phyloP scores from a whole-genome alignment of 805 yeast species.

The Hanseniaspora guilliermondii region DNA sequence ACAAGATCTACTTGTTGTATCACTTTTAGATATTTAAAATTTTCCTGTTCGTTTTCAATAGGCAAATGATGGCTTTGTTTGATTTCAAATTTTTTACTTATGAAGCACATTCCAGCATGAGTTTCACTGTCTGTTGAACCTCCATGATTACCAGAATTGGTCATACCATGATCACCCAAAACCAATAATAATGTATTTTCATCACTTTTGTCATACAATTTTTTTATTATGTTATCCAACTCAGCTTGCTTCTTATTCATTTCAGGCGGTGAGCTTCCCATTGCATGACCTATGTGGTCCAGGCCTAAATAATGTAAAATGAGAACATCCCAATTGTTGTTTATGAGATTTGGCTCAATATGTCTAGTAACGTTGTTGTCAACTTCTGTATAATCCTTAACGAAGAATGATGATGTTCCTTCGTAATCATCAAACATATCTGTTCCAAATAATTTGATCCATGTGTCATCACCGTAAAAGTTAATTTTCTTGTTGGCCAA shows the following conservation, averaged over 20 bases:
- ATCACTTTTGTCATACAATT: constrained; percentile 36
- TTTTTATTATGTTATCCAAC: constrained; percentile 59
- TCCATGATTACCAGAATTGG: constrained; percentile 90
- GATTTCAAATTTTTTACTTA: constrained; percentile 46
- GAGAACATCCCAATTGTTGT: constrained; percentile 62
- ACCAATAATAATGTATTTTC: constrained; percentile 55
- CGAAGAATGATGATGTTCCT: constrained; percentile 89
- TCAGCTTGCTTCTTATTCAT: constrained; percentile 78
- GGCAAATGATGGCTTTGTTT: constrained; percentile 20
- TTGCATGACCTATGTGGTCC: constrained; percentile 96
- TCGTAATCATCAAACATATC: constrained; percentile 49
- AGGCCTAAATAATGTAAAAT: constrained; percentile 84
- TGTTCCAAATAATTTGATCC: constrained; percentile 79
- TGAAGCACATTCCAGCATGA: constrained; percentile 62
- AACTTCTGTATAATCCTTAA: constrained; percentile 87
- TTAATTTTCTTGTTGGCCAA: constrained; percentile 35
- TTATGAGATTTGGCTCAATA: constrained; percentile 28
- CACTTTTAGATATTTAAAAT: constrained; percentile 41
- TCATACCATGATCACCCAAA: constrained; percentile 95
- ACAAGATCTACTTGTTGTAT: constrained; percentile 87
- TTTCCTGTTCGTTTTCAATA: constrained; percentile 26
- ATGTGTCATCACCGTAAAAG: constrained; percentile 95
- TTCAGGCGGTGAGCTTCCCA: constrained; percentile 70
- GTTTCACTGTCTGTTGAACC: constrained; percentile 92
- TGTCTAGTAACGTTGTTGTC: constrained; percentile 89